Evolutionary conservation across 441 rosid species (phyloP).

Genomic region (Pelargonium myrrhifolium): DNA sequence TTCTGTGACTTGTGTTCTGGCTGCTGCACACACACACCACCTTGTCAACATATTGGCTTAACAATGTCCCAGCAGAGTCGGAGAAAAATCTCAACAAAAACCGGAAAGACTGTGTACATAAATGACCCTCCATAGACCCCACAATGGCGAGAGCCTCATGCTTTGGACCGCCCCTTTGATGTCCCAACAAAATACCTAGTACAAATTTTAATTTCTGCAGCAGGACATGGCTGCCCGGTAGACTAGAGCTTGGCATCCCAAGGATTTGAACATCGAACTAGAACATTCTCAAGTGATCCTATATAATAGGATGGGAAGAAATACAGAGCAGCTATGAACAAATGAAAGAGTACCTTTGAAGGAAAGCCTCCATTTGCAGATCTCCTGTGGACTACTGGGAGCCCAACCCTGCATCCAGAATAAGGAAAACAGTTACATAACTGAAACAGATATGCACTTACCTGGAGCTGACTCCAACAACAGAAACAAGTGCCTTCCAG

Average conservation of each 20-base stretch:
- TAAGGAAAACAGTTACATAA: not conserved
- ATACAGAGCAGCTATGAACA: not conserved
- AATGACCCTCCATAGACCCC: too few species aligned
- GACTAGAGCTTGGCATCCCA: too few species aligned
- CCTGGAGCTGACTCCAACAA: constrained; percentile 2
- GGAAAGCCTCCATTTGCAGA: not conserved
- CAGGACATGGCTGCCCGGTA: not conserved
- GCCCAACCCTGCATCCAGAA: not conserved
- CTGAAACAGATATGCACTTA: not conserved
- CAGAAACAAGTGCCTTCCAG: not conserved
- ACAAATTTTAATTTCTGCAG: not conserved
- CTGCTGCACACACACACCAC: constrained; percentile 16
- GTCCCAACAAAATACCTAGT: not conserved
- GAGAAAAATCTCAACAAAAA: too few species aligned
- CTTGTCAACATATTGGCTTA: not conserved
- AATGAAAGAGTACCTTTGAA: not conserved
- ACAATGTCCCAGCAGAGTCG: not conserved
- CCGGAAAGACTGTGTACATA: too few species aligned
- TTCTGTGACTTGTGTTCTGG: constrained; percentile 8
- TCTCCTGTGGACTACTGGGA: not conserved
- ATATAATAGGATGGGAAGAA: not conserved
- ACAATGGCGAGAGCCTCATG: too few species aligned
- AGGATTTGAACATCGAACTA: too few species aligned
- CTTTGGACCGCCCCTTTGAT: too few species aligned
- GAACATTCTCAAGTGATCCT: not conserved